Base-by-base conservation (phyloP, 1,284 basidiomycete genomes). In the Schizophyllum commune region DNA sequence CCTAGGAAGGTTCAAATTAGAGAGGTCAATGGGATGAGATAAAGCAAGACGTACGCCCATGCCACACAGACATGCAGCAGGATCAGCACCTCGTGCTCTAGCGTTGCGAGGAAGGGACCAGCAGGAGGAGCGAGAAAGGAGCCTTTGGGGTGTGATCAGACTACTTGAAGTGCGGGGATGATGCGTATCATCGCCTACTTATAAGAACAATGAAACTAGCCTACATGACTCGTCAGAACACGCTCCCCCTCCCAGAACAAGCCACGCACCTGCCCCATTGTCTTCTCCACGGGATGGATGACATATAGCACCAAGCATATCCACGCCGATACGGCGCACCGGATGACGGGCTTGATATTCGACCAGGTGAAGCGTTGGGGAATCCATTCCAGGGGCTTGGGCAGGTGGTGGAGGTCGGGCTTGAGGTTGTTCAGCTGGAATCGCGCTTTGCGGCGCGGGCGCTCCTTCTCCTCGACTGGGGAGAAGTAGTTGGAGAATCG, bases 51-150 rank as follows among this genome's bases (percentile, higher is more conserved):
- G 71, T 65, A 88, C 86, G 82, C 88, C 88, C 88, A 92, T 21
- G 79, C 77, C 7, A 75, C 32, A 7, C 74, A 67, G 0, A 80
- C 79, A 39, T 86, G 82, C 0, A 79, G 56, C 2, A 89, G 66
- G 32, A 87, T 83, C n/a, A 83, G 75, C 15, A 83, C 63, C 66
- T 92, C 89, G 5, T 88, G 83, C 68, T 92, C 89, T 20, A 91
- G 68, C 1, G 89, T 83, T 2, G 80, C 77, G 11, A 88, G 75
- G 63, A 91, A 86, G 0, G 89, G 87, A 57, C 87, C 86, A 52
- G 71, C 76, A 0, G 89, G 88, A 0, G 90, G 87, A 13, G 86
- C 86, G 9, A 92, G 69, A 65, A 90, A 83, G 0, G 83, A 76
- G 1, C 81, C 88, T 89, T 62, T 34, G 51, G 51, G 32, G 57